Evolutionary conservation across 169 alveolate species (phyloP), one percentile per base, ranked within the genome.

Genomic region (Miamiensis avidus): DNA sequence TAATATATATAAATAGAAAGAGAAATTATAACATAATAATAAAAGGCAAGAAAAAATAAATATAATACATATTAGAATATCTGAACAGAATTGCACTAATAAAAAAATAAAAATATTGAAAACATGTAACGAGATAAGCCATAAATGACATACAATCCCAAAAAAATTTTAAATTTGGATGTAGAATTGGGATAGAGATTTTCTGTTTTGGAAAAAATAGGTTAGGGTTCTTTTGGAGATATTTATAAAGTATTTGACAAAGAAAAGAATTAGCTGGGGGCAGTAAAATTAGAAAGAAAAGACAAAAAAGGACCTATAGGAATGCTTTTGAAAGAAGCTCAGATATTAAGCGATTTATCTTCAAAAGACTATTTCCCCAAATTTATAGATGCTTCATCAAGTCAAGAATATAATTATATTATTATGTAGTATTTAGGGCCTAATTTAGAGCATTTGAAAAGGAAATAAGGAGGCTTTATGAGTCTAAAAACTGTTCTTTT

Each of bases 211-310:
- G 91, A 92, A 77, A 91, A 88, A 78, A 85, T 89, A 76, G 95
- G 95, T 20, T 86, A 81, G 83, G 95, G 95, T 4, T 77, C 93
- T 31, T 92, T 92, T 77, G 95, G 95, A 6, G 95, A 92, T 74
- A 92, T 92, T 30, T 82, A 82, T 32, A 86, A 89, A 76, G 92
- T 89, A 20, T 92, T 84, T 75, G 92, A 92, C 78, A 81, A 82
- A 77, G 29, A 84, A 25, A 78, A 84, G 27, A 78, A 82, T 20
- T 76, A 82, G 29, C 83, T 92, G 31, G 82, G 92, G 28, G 95
- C 95, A 32, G 88, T 90, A 29, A 92, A 92, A 87, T 86, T 92
- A 31, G 95, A 92, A 81, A 78, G 74, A 28, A 85, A 85, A 75
- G 89, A 85, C 79, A 81, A 49, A 26, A n/a, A 81, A 31, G 26